Evolutionary conservation across 1,284 basidiomycete genomes (phyloP), one percentile per base, ranked within the genome.

Genomic region (Irpex sp.): DNA sequence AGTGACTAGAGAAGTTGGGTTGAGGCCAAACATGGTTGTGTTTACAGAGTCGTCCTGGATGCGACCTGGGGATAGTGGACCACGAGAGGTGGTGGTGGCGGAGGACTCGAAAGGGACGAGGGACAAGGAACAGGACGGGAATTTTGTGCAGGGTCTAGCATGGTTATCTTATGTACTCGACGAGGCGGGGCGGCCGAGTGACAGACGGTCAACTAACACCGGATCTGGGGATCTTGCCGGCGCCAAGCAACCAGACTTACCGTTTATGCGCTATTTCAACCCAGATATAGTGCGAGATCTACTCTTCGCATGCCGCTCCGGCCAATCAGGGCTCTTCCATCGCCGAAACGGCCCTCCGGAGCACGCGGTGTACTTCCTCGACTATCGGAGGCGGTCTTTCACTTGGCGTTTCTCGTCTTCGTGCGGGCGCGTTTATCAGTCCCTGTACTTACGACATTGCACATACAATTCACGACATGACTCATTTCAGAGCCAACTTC

Each of bases 41-140:
- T 47, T 47, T 47, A 47, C 40, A n/a, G 40, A 47, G 40, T 47
- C 13, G 40, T 47, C 40, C 40, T 47, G 13, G 40, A 47, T n/a
- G n/a, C 40, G 11, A n/a, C 40, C 40, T 34, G 31, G 58, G 65
- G 36, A 40, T 65, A 62, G 62, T 68, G 58, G 66, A 56, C 68
- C 64, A 21, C 47, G 54, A 62, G 61, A 5, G 19, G 44, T 40
- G 21, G 38, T 64, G 57, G 57, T 66, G 13, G 55, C 51, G 52
- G 63, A 57, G 57, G 44, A 60, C 59, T 56, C 59, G 17, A 26
- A 57, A 55, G 36, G 57, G 7, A 40, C 64, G 51, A 34, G 62
- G 56, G 40, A 59, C 7, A 17, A 62, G 26, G 36, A 44, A 11
- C 11, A 54, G 21, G 13, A 54, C 15, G 13, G 19, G 17, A 15